Evolutionary conservation across 768 basidiomycete species (phyloP).

Genomic region (Boletus speciosus): DNA sequence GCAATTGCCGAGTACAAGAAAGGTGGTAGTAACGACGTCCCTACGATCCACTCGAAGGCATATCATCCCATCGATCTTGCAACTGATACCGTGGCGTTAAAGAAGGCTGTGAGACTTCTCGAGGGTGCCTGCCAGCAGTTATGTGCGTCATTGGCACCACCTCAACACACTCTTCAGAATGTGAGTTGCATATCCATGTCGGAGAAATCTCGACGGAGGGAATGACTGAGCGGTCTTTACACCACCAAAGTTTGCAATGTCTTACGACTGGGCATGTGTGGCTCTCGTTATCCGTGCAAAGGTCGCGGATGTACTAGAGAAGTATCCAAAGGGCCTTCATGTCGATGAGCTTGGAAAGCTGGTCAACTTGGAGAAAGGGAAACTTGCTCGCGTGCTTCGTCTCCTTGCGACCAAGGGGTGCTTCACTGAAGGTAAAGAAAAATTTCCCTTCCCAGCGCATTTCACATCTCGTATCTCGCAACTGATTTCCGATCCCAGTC

Average conservation of each 20-base stretch:
- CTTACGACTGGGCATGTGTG: conserved; percentile 28
- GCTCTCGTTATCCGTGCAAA: conserved; percentile 23
- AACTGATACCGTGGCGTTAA: conserved; percentile 17
- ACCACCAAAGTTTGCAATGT: conserved; percentile 11
- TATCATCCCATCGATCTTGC: conserved; percentile 24
- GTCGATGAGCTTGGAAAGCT: conserved; percentile 24
- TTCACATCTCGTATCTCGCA: neutral
- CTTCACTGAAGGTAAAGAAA: conserved; percentile 28
- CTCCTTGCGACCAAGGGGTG: conserved; percentile 29
- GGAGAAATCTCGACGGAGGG: neutral
- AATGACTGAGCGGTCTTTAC: neutral
- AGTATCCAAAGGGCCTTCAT: conserved; percentile 27
- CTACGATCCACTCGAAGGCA: conserved; percentile 22
- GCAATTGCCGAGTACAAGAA: conserved; percentile 28
- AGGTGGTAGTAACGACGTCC: conserved; percentile 13
- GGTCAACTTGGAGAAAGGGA: conserved; percentile 24
- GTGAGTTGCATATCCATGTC: conserved; percentile 5
- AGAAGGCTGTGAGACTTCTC: conserved; percentile 26
- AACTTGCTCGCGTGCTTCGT: conserved; percentile 31
- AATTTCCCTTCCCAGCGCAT: neutral
- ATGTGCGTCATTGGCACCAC: conserved; percentile 26
- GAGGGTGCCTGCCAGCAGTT: conserved; percentile 28
- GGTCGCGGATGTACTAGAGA: conserved; percentile 27
- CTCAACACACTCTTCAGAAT: conserved; percentile 28
- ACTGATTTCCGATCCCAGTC: conserved; percentile 13